Evolutionary conservation across 2,329 filamentous ascomycete species (phyloP).

Genomic region (Sporothrix protearum): DNA sequence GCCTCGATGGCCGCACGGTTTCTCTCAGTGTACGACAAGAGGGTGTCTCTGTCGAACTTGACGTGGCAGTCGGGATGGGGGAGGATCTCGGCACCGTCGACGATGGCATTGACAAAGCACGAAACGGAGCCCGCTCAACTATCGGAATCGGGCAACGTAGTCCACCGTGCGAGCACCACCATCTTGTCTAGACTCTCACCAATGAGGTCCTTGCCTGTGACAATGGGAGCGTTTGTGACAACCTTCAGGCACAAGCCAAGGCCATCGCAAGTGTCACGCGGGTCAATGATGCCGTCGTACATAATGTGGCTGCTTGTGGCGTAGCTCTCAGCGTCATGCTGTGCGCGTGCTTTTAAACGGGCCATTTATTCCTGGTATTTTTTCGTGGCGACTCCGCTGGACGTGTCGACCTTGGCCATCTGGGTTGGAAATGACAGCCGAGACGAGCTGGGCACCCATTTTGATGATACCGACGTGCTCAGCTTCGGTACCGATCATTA

Average conservation of each 20-base stretch:
- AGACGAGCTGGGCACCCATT: constrained; percentile 43
- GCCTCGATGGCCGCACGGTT: not conserved
- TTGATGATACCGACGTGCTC: constrained; percentile 46
- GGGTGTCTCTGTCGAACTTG: constrained; percentile 31
- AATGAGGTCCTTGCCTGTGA: not conserved
- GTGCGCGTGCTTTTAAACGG: constrained; percentile 32
- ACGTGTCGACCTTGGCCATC: constrained; percentile 1
- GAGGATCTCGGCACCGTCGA: constrained; percentile 20
- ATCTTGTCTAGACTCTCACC: not conserved
- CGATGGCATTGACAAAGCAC: not conserved
- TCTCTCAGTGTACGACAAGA: constrained; percentile 30
- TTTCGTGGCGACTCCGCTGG: not conserved
- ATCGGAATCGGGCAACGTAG: not conserved
- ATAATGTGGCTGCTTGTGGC: constrained; percentile 41
- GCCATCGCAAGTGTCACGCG: constrained; percentile 14
- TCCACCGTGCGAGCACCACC: not conserved
- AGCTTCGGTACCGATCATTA: constrained; percentile 47
- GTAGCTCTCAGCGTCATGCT: constrained; percentile 50
- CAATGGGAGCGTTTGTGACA: constrained; percentile 21
- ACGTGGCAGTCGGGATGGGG: constrained; percentile 34
- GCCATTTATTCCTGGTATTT: constrained; percentile 54
- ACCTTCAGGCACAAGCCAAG: constrained; percentile 21
- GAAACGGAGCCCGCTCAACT: not conserved
- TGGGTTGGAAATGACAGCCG: constrained; percentile 41
- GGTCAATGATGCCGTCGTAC: constrained; percentile 22